phyloP scores from a whole-genome alignment of 116 monocot genomes.

The Iris pallida region DNA sequence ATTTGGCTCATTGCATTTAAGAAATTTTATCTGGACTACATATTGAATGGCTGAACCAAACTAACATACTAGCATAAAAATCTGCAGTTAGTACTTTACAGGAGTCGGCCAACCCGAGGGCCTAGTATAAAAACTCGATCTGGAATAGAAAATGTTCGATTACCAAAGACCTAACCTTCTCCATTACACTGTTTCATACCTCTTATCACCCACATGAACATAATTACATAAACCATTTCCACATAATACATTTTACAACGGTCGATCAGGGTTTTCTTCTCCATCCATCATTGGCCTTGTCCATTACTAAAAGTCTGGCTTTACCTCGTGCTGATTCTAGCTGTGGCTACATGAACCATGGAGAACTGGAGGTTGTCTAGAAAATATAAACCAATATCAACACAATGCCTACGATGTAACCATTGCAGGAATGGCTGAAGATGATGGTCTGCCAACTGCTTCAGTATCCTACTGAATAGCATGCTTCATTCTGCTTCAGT shows the following conservation, averaged over 20 bases:
- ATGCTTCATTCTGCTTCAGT: too few species aligned
- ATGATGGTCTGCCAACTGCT: slow-evolving; percentile 61
- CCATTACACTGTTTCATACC: too few species aligned
- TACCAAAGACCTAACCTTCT: too few species aligned
- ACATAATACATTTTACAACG: too few species aligned
- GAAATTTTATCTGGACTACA: slow-evolving; percentile 2
- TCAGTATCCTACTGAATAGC: slow-evolving; percentile 80
- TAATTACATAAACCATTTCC: too few species aligned
- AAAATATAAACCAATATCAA: not conserved
- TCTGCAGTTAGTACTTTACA: slow-evolving; percentile 20
- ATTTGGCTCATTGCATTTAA: not conserved
- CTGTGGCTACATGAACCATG: not conserved
- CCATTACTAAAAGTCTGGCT: not conserved
- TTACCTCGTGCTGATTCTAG: not conserved
- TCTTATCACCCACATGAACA: too few species aligned
- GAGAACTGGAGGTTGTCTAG: not conserved
- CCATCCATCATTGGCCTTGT: not conserved
- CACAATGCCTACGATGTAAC: slow-evolving; percentile 8
- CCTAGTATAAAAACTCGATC: too few species aligned
- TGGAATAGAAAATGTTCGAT: too few species aligned
- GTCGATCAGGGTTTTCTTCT: too few species aligned
- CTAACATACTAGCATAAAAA: slow-evolving; percentile 23
- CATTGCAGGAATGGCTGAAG: slow-evolving; percentile 11
- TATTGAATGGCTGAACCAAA: slow-evolving; percentile 13
- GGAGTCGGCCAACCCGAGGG: too few species aligned